Percentiles rank a stretch among this genome's conserved stretches.
Conservation (phyloP, 2,329 filamentous ascomycete genomes). For the Fusarium praegraminearum region DNA sequence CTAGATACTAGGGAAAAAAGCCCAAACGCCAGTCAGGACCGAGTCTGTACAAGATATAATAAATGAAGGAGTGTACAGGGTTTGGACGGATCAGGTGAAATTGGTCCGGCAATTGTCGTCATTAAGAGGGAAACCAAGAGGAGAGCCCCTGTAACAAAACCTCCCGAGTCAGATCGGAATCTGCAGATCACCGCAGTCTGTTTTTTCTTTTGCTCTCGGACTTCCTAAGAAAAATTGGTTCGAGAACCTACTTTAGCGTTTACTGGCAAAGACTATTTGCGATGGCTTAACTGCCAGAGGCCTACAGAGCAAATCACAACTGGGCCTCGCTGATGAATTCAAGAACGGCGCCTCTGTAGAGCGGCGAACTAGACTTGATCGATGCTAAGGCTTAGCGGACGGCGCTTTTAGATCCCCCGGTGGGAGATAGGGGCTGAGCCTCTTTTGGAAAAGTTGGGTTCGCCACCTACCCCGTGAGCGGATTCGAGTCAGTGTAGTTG, state of each 20-base stretch:
- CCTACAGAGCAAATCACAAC: not conserved
- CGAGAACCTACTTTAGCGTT: slow-evolving; percentile 7
- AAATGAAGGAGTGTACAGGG: not conserved
- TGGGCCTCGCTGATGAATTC: no score
- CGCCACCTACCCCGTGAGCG: not conserved
- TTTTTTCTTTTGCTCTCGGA: not conserved
- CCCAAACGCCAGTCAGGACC: not conserved
- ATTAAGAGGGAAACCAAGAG: not conserved
- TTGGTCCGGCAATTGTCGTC: not conserved
- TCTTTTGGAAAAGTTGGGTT: not conserved
- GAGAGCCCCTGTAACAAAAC: not conserved
- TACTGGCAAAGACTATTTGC: not conserved
- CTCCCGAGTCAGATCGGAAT: not conserved
- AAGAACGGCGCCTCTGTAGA: not conserved
- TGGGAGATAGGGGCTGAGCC: not conserved
- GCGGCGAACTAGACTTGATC: not conserved
- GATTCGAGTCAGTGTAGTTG: not conserved
- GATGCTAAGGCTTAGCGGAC: slow-evolving; percentile 2
- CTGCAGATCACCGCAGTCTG: not conserved
- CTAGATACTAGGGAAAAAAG: not conserved
- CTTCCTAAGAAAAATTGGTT: not conserved
- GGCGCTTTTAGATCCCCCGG: slow-evolving; percentile 2
- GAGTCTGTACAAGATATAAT: not conserved
- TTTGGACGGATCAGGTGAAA: not conserved
- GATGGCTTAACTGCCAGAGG: not conserved